phyloP scores from a whole-genome alignment of 106 monocot genomes.

The Dendrobium chrysotoxum region DNA sequence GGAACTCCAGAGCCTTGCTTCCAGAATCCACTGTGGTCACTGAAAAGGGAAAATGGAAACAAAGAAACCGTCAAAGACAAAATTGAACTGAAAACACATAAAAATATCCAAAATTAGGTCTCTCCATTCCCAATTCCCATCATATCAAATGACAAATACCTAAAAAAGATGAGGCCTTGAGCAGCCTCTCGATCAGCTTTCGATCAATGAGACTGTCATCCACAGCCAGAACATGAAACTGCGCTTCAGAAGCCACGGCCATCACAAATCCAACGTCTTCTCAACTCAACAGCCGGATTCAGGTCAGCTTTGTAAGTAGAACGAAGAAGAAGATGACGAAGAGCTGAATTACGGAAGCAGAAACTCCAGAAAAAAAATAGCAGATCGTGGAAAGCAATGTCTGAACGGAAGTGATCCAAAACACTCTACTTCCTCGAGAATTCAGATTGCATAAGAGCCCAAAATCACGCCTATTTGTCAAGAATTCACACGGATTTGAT shows the following conservation, averaged over 20 bases:
- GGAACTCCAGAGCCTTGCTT: slow-evolving; percentile 45
- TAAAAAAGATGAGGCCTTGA: slow-evolving; percentile 47
- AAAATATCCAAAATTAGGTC: neutral
- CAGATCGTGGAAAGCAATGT: slow-evolving; percentile 2
- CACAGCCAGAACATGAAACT: slow-evolving; percentile 52
- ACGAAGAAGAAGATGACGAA: neutral
- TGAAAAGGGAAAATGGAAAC: slow-evolving; percentile 11
- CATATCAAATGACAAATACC: slow-evolving; percentile 11
- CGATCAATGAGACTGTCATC: slow-evolving; percentile 58
- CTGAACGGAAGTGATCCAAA: neutral
- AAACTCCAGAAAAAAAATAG: neutral
- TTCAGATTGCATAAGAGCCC: neutral
- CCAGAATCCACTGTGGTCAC: slow-evolving; percentile 57
- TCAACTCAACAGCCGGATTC: too few relatives aligned
- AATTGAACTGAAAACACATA: neutral
- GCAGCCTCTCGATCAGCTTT: slow-evolving; percentile 50
- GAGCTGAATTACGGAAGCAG: neutral
- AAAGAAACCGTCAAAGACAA: neutral
- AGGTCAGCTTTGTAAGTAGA: neutral
- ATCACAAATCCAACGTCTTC: neutral
- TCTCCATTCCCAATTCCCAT: neutral
- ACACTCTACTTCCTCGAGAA: neutral
- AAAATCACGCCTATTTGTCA: neutral
- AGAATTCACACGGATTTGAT: neutral
- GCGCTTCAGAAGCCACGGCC: slow-evolving; percentile 15